Evolutionary conservation across 2,329 filamentous ascomycete species (phyloP), one percentile per base, ranked within the genome.

Genomic region (Erysiphe pulchra): DNA sequence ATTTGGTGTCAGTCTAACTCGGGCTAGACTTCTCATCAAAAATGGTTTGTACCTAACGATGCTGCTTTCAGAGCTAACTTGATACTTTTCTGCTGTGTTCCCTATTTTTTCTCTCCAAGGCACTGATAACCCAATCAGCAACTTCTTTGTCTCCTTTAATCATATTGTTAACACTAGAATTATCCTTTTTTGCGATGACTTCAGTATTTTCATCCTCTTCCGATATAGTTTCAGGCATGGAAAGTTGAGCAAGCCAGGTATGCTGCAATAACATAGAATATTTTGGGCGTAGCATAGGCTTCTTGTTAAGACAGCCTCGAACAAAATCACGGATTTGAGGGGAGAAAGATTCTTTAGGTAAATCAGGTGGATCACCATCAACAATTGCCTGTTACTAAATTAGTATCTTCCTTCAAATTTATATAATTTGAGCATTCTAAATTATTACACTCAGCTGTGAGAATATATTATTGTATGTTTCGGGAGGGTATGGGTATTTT

Each of bases 391-490:
- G 53, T n/a, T 14, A 14, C 6, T 20, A 13, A 28, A 20, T 18
- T 24, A 32, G 9, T 10, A 17, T 17, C 16, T 37, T 37, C 14
- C 14, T 37, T 7, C 14, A 37, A 14, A 30, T 17, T 30, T 13
- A 45, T 38, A n/a, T 20, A 37, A 33, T 12, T 18, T 32, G 39
- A 75, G 86, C 6, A 24, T 24, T 24, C 6, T 3, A 24, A 24
- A 24, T 24, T 24, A 24, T 76, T 70, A 95, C 90, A 56, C 80
- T 92, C 32, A 98, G 68, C 59, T 98, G 90, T 56, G 84, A 92
- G 67, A 98, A 95, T 53, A 98, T 98, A 57, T 93, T 95, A 59
- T 87, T 90, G 52, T 92, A 95, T 1, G 92, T 90, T 61, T 98
- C 90, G 0, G 90, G 87, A 4, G 90, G 87, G 56, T 98, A 98